Percentiles rank a stretch among this genome's conserved stretches.
These are phyloP conservation scores for Tripterygium wilfordii DNA, from an alignment of 177 flowering plant genomes.

Conservation along the genomic window DNA sequence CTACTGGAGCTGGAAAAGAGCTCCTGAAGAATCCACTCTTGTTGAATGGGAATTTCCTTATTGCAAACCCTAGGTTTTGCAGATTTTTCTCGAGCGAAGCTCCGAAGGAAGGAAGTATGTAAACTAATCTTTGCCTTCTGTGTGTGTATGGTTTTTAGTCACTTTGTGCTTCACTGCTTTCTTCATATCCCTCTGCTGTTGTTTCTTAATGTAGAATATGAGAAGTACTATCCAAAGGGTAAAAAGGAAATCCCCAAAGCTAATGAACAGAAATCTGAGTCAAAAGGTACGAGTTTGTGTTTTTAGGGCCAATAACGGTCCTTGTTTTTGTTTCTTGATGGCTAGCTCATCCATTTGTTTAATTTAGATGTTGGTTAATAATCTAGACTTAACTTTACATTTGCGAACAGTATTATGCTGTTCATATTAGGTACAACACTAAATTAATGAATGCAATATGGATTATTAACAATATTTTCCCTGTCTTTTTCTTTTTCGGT, in stretches of 20 bases:
- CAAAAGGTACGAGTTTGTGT: constrained; percentile 44
- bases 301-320: too few relatives aligned
- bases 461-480: too few relatives aligned
- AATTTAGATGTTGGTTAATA: too few relatives aligned
- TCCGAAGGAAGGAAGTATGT: constrained; percentile 73
- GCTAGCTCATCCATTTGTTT: too few relatives aligned
- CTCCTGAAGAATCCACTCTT: constrained; percentile 11
- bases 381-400: too few relatives aligned
- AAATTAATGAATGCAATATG: too few relatives aligned
- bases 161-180: not conserved
- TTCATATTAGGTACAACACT: too few relatives aligned
- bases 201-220: constrained; percentile 41
- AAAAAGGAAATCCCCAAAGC: constrained; percentile 69
- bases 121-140: not conserved
- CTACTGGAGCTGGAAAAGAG: constrained; percentile 31
- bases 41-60: constrained; percentile 26
- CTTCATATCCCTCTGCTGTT: not conserved
- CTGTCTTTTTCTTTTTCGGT: too few relatives aligned
- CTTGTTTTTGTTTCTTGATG: too few relatives aligned
- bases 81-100: constrained; percentile 54
- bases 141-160: not conserved
- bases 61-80: constrained; percentile 40
- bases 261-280: constrained; percentile 49
- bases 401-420: too few relatives aligned
- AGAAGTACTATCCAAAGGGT: constrained; percentile 66